Conservation (phyloP, 257 asterid genomes). For the Jacaranda copaia region DNA sequence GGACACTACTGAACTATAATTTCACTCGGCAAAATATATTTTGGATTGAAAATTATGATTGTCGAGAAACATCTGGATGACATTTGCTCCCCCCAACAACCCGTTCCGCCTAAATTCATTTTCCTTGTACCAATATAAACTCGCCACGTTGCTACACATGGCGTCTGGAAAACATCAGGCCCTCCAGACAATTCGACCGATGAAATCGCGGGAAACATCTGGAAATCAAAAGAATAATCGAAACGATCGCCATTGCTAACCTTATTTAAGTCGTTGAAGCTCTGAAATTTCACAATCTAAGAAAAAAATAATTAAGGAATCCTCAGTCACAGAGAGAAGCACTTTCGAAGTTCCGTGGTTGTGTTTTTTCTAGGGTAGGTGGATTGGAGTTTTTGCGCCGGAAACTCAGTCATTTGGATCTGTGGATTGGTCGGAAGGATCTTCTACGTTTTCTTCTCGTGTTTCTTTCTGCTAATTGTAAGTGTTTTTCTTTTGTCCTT, state of each 20-base stretch:
- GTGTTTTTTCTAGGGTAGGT: constrained; percentile 48
- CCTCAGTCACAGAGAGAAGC: constrained; percentile 12
- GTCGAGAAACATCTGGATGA: neutral
- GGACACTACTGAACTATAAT: no score
- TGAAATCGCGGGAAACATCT: constrained; percentile 67
- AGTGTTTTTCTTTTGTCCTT: constrained; percentile 25
- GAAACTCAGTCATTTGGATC: constrained; percentile 50
- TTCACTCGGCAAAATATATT: no score
- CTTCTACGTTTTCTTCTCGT: neutral
- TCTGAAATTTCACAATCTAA: neutral
- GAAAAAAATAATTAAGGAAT: constrained; percentile 2
- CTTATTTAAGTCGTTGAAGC: constrained; percentile 30
- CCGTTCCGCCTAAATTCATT: neutral
- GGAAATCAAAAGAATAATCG: constrained; percentile 55
- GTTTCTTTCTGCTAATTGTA: constrained; percentile 34
- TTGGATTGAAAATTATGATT: neutral
- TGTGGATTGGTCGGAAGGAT: constrained; percentile 52
- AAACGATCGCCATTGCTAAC: neutral
- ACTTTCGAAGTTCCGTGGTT: constrained; percentile 10
- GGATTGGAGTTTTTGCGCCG: constrained; percentile 50
- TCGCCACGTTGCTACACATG: constrained; percentile 37
- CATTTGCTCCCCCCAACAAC: neutral
- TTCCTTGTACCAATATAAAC: neutral
- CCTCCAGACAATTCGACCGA: constrained; percentile 49
- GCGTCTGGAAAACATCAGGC: constrained; percentile 10